Evolutionary conservation across 163 green algal genomes (phyloP).

Genomic region (Prototheca wickerhamii): DNA sequence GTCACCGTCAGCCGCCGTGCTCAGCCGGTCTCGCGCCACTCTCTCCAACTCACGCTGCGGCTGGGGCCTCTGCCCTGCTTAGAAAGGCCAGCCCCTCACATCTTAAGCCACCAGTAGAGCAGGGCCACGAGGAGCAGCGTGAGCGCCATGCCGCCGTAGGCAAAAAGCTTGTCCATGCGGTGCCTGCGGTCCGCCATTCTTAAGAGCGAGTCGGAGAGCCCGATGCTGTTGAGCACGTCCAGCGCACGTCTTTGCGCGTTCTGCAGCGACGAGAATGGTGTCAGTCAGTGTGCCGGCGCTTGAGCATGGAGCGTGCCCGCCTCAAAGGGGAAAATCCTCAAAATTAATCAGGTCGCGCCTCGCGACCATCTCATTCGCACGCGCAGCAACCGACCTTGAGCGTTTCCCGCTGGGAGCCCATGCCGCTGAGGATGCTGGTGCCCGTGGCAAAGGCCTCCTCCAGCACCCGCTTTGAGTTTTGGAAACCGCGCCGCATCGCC

Average conservation of each 20-base stretch:
- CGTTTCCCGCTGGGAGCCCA: slow-evolving; percentile 66
- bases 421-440: slow-evolving; percentile 56
- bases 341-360: too few species aligned
- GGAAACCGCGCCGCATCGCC: slow-evolving; percentile 30
- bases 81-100: not conserved
- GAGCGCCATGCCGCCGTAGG: slow-evolving; percentile 75
- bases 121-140: slow-evolving; percentile 12
- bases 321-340: too few species aligned
- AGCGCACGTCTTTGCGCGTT: slow-evolving; percentile 67
- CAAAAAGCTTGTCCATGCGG: slow-evolving; percentile 61
- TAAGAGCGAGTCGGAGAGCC: slow-evolving; percentile 71
- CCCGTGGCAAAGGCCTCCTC: slow-evolving; percentile 74
- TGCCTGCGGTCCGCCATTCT: slow-evolving; percentile 71
- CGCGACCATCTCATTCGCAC: too few species aligned
- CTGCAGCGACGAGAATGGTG: slow-evolving; percentile 22
- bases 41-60: too few species aligned
- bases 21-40: too few species aligned
- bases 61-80: too few species aligned
- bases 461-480: slow-evolving; percentile 53
- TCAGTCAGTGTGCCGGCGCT: too few species aligned
- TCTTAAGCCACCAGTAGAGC: slow-evolving; percentile 28
- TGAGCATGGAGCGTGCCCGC: too few species aligned
- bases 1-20: too few species aligned
- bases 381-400: slow-evolving; percentile 66
- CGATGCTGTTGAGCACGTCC: slow-evolving; percentile 78